Conservation (phyloP, 495 filamentous ascomycete genomes). For the Pseudevernia furfuracea region DNA sequence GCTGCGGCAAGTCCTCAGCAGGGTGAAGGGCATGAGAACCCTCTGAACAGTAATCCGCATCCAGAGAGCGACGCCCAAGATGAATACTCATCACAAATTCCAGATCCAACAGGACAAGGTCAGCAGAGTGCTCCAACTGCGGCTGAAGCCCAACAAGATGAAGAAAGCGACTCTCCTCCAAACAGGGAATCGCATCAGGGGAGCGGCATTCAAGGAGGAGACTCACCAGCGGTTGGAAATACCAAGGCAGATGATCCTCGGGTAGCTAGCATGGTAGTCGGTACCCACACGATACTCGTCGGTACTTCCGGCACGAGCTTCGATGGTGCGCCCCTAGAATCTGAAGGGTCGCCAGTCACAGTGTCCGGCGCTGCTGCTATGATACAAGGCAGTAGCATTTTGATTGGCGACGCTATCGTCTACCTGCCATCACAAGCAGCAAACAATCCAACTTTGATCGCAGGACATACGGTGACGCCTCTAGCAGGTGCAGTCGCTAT, state of each 20-base stretch:
- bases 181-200: neutral
- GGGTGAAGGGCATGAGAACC: neutral
- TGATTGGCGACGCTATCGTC: neutral
- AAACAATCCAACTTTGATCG: neutral
- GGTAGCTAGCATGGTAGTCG: neutral
- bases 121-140: no score
- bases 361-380: neutral
- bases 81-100: neutral
- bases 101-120: no score
- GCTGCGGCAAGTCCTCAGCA: neutral
- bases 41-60: neutral
- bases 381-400: neutral
- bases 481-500: neutral
- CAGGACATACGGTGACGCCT: neutral
- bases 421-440: neutral
- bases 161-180: neutral
- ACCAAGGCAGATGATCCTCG: no score
- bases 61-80: neutral
- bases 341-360: neutral
- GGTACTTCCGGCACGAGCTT: neutral
- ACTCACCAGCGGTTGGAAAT: neutral
- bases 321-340: neutral
- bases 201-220: neutral
- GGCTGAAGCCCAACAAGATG: neutral
- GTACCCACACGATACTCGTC: neutral